Conservation (phyloP, 2,329 filamentous ascomycete genomes). For the Lachnum nothofagi region DNA sequence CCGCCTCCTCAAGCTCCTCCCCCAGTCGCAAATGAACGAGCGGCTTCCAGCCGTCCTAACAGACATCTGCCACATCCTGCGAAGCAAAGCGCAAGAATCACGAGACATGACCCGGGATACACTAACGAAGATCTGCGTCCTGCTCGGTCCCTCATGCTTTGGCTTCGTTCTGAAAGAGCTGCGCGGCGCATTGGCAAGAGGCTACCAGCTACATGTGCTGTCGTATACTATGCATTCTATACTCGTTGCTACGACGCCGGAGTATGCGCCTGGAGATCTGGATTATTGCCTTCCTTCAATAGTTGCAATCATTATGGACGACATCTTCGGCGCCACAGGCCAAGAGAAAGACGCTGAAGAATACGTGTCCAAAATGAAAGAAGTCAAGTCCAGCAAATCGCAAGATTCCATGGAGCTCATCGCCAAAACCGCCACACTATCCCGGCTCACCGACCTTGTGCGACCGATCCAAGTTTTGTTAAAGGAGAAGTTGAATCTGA, state of each 20-base stretch:
- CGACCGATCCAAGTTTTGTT: conserved; percentile 73
- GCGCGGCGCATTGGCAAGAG: conserved; percentile 72
- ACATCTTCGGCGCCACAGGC: conserved; percentile 86
- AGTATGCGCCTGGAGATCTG: conserved; percentile 73
- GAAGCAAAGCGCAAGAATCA: conserved; percentile 81
- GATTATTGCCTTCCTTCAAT: conserved; percentile 81
- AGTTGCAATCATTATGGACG: conserved; percentile 86
- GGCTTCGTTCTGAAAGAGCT: conserved; percentile 92
- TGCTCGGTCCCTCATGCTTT: conserved; percentile 78
- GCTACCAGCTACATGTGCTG: conserved; percentile 90
- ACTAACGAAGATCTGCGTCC: conserved; percentile 71
- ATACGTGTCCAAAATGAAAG: conserved; percentile 92
- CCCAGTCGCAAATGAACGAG: conserved; percentile 64
- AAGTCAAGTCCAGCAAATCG: conserved; percentile 96
- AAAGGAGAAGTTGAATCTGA: conserved; percentile 76
- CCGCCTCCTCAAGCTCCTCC: conserved; percentile 78
- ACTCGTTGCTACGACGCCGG: conserved; percentile 67
- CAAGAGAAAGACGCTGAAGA: conserved; percentile 97
- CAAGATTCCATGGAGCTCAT: conserved; percentile 95
- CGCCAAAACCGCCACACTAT: conserved; percentile 73
- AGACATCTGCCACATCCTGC: conserved; percentile 87
- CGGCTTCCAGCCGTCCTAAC: conserved; percentile 79
- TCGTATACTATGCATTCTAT: conserved; percentile 94
- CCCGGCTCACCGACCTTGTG: conserved; percentile 68
- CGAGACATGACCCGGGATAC: conserved; percentile 88